Evolutionary conservation across 257 asterid species (phyloP).

Genomic region (Nemophila menziesii): DNA sequence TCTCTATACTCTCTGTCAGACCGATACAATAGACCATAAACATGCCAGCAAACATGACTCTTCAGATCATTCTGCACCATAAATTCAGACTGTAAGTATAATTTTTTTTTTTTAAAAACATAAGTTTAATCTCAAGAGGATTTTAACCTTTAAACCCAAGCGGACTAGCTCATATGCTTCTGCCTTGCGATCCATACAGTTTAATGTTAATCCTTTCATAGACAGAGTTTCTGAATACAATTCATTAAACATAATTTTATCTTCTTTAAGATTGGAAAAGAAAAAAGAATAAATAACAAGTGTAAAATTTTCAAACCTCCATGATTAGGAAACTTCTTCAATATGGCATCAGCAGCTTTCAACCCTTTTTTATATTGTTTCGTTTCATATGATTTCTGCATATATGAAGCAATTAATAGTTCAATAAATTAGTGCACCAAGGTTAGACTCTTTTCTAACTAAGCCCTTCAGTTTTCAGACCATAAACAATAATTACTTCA

Average conservation of each 20-base stretch:
- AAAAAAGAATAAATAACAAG: slow-evolving; percentile 2
- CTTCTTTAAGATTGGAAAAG: neutral
- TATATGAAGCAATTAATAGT: neutral
- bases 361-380: slow-evolving; percentile 95
- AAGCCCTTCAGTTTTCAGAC: no score
- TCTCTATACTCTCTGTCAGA: slow-evolving; percentile 98
- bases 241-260: slow-evolving; percentile 8
- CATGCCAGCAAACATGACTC: slow-evolving; percentile 99
- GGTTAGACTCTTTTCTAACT: no score
- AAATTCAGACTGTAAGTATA: slow-evolving; percentile 14
- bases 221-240: slow-evolving; percentile 74
- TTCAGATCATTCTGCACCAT: slow-evolving; percentile 91
- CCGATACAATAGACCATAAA: slow-evolving; percentile 92
- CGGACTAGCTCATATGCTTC: slow-evolving; percentile 98
- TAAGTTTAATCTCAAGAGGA: slow-evolving; percentile 2
- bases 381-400: slow-evolving; percentile 93
- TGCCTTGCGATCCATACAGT: slow-evolving; percentile 94
- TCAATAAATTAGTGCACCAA: neutral
- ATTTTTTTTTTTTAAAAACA: neutral
- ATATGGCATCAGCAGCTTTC: slow-evolving; percentile 92
- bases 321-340: slow-evolving; percentile 97
- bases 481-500: no score
- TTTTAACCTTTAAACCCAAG: slow-evolving; percentile 77
- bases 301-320: slow-evolving; percentile 60
- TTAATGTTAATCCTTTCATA: slow-evolving; percentile 93